Evolutionary conservation across 768 basidiomycete species (phyloP).

Genomic region (Dentipellis sp.): DNA sequence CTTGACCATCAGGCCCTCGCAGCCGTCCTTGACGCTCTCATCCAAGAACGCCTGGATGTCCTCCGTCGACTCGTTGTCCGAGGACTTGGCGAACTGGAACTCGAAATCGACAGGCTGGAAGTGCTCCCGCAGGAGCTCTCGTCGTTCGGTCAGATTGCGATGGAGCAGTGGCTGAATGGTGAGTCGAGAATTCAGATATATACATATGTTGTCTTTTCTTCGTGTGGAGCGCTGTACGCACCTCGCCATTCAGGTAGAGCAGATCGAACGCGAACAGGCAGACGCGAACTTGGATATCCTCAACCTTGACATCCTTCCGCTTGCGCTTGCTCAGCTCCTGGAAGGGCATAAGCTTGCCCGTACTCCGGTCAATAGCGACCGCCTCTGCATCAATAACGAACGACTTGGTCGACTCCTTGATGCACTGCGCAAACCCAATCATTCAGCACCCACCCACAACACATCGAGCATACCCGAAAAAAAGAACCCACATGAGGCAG

Average conservation of each 20-base stretch:
- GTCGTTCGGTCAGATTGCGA: constrained; percentile 63
- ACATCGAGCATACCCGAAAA: not conserved
- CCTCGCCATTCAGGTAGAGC: constrained; percentile 95
- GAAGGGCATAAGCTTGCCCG: constrained; percentile 90
- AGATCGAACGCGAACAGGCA: constrained; percentile 96
- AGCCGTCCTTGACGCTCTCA: constrained; percentile 95
- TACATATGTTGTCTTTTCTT: not conserved
- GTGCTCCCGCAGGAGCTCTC: constrained; percentile 67
- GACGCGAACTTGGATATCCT: constrained; percentile 95
- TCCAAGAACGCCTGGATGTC: constrained; percentile 94
- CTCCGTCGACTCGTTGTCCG: constrained; percentile 82
- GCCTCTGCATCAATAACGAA: constrained; percentile 97
- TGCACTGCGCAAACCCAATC: constrained; percentile 43
- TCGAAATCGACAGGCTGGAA: constrained; percentile 81
- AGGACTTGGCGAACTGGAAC: constrained; percentile 88
- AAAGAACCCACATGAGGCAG: constrained; percentile 57
- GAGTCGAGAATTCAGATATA: not conserved
- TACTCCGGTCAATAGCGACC: constrained; percentile 84
- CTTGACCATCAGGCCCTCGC: constrained; percentile 99
- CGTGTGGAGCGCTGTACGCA: constrained; percentile 24
- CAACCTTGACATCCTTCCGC: constrained; percentile 95
- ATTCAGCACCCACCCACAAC: not conserved
- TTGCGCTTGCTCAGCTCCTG: constrained; percentile 93
- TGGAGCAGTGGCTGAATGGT: constrained; percentile 67
- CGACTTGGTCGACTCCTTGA: constrained; percentile 73